Conservation (phyloP, 495 filamentous ascomycete genomes). For the Xylaria bambusicola region DNA sequence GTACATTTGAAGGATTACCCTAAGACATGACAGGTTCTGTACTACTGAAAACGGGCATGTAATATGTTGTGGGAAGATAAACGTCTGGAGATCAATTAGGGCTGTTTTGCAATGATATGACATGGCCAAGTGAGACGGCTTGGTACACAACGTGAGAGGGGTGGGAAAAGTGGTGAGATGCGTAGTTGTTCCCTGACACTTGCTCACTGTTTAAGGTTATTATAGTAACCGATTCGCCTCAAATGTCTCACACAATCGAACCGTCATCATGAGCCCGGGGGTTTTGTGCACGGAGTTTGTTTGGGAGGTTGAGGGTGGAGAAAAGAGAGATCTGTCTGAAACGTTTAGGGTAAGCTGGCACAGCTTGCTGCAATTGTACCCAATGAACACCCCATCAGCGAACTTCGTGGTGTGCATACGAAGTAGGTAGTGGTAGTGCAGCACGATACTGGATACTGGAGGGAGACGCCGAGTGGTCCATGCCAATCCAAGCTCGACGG, state of each 20-base stretch:
- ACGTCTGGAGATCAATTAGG: no score
- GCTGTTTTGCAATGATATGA: no score
- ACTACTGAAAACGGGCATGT: no score
- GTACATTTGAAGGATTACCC: no score
- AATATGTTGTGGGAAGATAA: no score
- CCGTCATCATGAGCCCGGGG: neutral
- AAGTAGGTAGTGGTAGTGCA: neutral
- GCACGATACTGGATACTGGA: no score
- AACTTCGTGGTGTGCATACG: neutral
- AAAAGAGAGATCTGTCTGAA: slow-evolving; percentile 6
- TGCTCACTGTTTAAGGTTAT: neutral
- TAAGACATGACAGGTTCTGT: no score
- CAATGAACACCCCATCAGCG: slow-evolving; percentile 10
- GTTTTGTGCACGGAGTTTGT: neutral
- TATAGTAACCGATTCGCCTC: slow-evolving; percentile 1
- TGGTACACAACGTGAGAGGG: no score
- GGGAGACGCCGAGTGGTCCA: neutral
- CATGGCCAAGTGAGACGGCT: no score
- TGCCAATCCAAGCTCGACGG: neutral
- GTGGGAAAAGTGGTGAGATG: no score
- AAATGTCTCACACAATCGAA: neutral
- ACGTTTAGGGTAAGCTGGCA: slow-evolving; percentile 4
- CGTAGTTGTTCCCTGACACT: no score
- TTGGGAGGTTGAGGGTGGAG: slow-evolving; percentile 14
- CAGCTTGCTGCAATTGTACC: slow-evolving; percentile 17